Percentiles rank a stretch among this genome's conserved stretches.
Conservation (phyloP, 345 rosid species). For the Salix caprea region DNA sequence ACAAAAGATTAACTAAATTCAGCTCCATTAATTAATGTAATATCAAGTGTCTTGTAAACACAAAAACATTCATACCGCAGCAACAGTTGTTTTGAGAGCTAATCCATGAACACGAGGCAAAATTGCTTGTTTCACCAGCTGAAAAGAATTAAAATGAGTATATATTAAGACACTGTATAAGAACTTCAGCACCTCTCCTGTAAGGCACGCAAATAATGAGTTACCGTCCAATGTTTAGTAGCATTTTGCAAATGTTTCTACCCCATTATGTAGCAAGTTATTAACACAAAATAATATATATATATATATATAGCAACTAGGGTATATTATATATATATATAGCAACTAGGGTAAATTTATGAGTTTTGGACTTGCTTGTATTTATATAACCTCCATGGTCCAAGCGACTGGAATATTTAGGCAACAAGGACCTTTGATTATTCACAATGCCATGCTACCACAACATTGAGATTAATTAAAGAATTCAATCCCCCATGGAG, state of each 20-base stretch:
- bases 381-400: not conserved
- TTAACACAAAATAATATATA: not conserved
- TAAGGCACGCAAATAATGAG: not conserved
- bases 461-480: not conserved
- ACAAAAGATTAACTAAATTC: not conserved
- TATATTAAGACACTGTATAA: not conserved
- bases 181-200: not conserved
- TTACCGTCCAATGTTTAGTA: not conserved
- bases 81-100: constrained; percentile 95
- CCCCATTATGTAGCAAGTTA: not conserved
- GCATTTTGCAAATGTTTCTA: not conserved
- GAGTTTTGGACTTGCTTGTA: not conserved
- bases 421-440: not conserved
- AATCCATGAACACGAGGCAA: constrained; percentile 93
- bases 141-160: constrained; percentile 13
- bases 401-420: not conserved
- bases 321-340: not conserved
- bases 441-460: not conserved
- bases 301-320: not conserved
- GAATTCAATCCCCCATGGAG: not conserved
- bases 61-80: constrained; percentile 61
- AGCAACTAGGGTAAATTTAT: not conserved
- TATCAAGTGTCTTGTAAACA: not conserved
- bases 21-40: not conserved
- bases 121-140: constrained; percentile 88